These are phyloP conservation scores for Phaeoacremonium minimum DNA, from an alignment of 2,329 filamentous ascomycete species.

Conservation along the genomic window DNA sequence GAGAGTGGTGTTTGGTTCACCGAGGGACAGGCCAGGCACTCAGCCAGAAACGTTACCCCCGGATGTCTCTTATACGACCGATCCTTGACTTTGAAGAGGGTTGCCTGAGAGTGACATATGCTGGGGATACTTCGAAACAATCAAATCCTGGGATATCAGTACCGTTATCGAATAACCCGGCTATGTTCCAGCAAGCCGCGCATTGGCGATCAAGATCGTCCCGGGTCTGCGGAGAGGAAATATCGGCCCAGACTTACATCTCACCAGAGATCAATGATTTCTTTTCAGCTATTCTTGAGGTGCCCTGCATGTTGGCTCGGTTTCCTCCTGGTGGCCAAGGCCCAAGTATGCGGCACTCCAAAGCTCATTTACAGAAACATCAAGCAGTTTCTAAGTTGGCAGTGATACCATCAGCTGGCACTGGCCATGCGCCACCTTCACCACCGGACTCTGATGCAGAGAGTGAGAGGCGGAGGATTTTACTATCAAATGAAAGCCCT, in stretches of 20 bases:
- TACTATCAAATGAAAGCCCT: slow-evolving; percentile 89
- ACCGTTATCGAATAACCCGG: slow-evolving; percentile 66
- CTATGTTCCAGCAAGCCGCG: slow-evolving; percentile 40
- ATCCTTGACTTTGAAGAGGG: slow-evolving; percentile 65
- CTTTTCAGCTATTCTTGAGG: slow-evolving; percentile 70
- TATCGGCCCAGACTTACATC: slow-evolving; percentile 67
- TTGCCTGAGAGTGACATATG: slow-evolving; percentile 56
- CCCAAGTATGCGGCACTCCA: slow-evolving; percentile 62
- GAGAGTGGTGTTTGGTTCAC: slow-evolving; percentile 94
- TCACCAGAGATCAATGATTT: slow-evolving; percentile 64
- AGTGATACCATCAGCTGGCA: slow-evolving; percentile 9
- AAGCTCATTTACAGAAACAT: slow-evolving; percentile 62
- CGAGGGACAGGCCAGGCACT: slow-evolving; percentile 78
- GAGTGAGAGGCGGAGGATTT: slow-evolving; percentile 50
- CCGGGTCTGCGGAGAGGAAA: slow-evolving; percentile 77
- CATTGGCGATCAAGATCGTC: slow-evolving; percentile 44
- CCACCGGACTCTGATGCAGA: slow-evolving; percentile 56
- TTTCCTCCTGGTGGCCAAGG: slow-evolving; percentile 67
- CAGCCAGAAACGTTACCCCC: slow-evolving; percentile 83
- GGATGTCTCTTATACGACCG: slow-evolving; percentile 81
- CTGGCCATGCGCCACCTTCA: slow-evolving; percentile 35
- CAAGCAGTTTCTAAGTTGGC: slow-evolving; percentile 26
- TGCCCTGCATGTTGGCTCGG: slow-evolving; percentile 78
- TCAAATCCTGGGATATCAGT: slow-evolving; percentile 37
- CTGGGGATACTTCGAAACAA: slow-evolving; percentile 20